Evolutionary conservation across 1,139 yeast species (phyloP).

Genomic region (Groenewaldozyma auringiensis): DNA sequence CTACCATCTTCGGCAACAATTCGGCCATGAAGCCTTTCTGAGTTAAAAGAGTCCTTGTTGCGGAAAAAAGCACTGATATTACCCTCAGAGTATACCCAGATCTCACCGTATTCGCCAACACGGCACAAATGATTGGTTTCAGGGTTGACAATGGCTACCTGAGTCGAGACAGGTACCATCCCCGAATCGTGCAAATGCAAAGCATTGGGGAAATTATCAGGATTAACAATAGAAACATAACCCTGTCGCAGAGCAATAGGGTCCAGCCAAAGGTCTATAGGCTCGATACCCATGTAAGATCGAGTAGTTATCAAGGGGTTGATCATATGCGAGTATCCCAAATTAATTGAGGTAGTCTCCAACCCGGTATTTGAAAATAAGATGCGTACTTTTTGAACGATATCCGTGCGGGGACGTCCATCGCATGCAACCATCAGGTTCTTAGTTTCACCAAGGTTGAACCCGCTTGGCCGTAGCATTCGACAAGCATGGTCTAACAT

Average conservation of each 20-base stretch:
- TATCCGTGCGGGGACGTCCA: slow-evolving; percentile 61
- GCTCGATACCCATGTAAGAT: slow-evolving; percentile 83
- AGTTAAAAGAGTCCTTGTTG: slow-evolving; percentile 33
- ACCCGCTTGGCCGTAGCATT: slow-evolving; percentile 57
- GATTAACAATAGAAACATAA: slow-evolving; percentile 69
- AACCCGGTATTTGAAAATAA: slow-evolving; percentile 60
- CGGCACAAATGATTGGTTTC: slow-evolving; percentile 73
- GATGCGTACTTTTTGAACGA: slow-evolving; percentile 51
- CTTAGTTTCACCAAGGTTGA: slow-evolving; percentile 53
- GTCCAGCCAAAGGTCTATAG: slow-evolving; percentile 79
- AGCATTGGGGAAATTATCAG: slow-evolving; percentile 57
- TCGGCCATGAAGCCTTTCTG: slow-evolving; percentile 48
- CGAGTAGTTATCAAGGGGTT: slow-evolving; percentile 82
- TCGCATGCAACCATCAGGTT: slow-evolving; percentile 81
- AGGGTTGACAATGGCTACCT: slow-evolving; percentile 90
- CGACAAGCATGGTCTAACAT: slow-evolving; percentile 72
- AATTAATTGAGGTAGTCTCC: slow-evolving; percentile 62
- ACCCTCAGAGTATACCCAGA: slow-evolving; percentile 92
- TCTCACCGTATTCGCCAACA: slow-evolving; percentile 95
- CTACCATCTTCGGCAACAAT: slow-evolving; percentile 43
- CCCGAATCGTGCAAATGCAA: slow-evolving; percentile 89
- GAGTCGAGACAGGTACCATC: slow-evolving; percentile 91
- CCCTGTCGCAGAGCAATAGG: slow-evolving; percentile 88
- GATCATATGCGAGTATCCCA: slow-evolving; percentile 69
- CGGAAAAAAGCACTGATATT: slow-evolving; percentile 54